These are phyloP conservation scores for Saccharomycopsis sp. DNA, from an alignment of 805 yeast species.

Conservation along the genomic window DNA sequence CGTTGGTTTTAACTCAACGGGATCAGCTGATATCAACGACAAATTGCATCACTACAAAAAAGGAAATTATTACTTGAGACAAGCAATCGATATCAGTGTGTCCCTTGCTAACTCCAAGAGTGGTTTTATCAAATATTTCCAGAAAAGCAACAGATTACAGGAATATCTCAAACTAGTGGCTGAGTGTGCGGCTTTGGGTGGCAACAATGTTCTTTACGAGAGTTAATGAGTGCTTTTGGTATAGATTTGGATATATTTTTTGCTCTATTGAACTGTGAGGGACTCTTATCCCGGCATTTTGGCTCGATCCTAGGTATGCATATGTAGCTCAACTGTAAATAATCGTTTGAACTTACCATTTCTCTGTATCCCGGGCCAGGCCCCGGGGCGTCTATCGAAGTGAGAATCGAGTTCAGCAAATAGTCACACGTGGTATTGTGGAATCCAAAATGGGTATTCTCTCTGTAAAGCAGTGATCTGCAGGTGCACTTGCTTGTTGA, in stretches of 20 bases:
- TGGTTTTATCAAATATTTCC: slow-evolving; percentile 56
- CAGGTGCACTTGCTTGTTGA: no score
- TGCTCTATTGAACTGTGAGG: background rate
- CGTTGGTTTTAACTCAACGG: no score
- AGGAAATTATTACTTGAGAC: slow-evolving; percentile 40
- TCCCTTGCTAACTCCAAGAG: slow-evolving; percentile 61
- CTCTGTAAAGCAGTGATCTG: no score
- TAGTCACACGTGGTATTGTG: no score
- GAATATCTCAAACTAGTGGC: slow-evolving; percentile 50
- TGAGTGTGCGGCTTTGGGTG: slow-evolving; percentile 50
- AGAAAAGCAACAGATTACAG: slow-evolving; percentile 45
- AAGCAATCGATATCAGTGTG: slow-evolving; percentile 54
- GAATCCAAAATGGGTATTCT: no score
- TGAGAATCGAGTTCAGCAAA: no score
- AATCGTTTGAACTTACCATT: no score
- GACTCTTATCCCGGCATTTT: background rate
- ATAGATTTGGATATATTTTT: background rate
- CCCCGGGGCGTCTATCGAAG: no score
- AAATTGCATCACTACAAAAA: slow-evolving; percentile 9
- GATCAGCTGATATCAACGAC: background rate
- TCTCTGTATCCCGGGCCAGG: no score
- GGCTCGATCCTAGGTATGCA: background rate
- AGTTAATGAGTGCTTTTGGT: background rate
- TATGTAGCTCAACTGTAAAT: no score
- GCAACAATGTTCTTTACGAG: slow-evolving; percentile 39